These are phyloP conservation scores for Cercospora zeae-maydis DNA, from an alignment of 2,329 filamentous ascomycete species.

Conservation along the genomic window DNA sequence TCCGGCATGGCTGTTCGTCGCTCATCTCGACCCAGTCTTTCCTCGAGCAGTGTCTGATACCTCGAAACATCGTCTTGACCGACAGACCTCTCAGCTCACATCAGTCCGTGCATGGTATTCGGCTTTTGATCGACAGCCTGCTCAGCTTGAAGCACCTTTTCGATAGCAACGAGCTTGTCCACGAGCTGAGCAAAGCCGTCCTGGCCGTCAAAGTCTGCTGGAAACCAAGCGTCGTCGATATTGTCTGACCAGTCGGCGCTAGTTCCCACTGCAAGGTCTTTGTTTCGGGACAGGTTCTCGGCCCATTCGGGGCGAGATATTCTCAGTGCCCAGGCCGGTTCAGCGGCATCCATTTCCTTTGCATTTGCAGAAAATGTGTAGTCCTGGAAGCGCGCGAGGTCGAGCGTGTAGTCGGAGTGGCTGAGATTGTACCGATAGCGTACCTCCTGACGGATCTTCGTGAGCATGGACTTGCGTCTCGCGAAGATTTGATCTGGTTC, in stretches of 20 bases:
- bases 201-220: conserved; percentile 15
- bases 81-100: no score
- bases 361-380: conserved; percentile 7
- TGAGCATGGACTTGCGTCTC: conserved; percentile 14
- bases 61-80: no score
- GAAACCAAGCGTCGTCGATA: conserved; percentile 32
- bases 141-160: conserved; percentile 12
- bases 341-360: conserved; percentile 10
- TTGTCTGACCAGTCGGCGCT: conserved; percentile 30
- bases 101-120: no score
- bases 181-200: conserved; percentile 32
- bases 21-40: no score
- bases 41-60: no score
- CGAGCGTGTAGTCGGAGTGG: conserved; percentile 31
- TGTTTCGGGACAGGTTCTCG: conserved; percentile 29
- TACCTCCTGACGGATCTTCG: conserved; percentile 26
- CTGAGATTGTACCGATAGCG: conserved; percentile 30
- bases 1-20: no score
- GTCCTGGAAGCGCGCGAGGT: conserved; percentile 33
- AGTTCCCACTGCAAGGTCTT: conserved; percentile 29
- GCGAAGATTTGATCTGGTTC: conserved; percentile 19
- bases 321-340: conserved; percentile 33
- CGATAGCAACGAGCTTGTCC: conserved; percentile 28
- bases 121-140: neutral
- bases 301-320: conserved; percentile 34